phyloP scores from a whole-genome alignment of 805 yeast species.

The Candida caryicola region DNA sequence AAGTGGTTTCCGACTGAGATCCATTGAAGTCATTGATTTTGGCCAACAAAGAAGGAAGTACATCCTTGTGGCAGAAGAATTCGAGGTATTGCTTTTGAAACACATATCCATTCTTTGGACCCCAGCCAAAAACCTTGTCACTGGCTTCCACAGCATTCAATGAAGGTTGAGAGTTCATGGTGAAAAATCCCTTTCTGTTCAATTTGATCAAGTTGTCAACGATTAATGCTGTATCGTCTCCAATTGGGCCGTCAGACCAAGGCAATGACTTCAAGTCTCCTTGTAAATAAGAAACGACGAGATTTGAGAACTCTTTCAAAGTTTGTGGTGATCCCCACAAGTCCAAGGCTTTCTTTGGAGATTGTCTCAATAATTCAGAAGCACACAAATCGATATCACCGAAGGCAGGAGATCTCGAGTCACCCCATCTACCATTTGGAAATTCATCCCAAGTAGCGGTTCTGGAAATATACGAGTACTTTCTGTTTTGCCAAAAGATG shows the following conservation, averaged over 20 bases:
- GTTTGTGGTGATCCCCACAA: constrained; percentile 83
- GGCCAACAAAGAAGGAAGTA: constrained; percentile 33
- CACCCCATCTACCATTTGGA: constrained; percentile 99
- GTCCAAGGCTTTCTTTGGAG: constrained; percentile 73
- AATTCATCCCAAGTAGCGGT: constrained; percentile 97
- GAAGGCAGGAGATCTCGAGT: constrained; percentile 94
- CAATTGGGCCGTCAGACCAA: constrained; percentile 92
- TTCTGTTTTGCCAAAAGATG: constrained; percentile 93
- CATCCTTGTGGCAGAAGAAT: constrained; percentile 64
- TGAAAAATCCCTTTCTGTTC: constrained; percentile 66
- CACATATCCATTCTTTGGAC: constrained; percentile 88
- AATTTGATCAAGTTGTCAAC: constrained; percentile 56
- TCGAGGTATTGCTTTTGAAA: constrained; percentile 94
- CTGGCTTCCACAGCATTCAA: constrained; percentile 74
- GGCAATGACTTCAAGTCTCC: constrained; percentile 78
- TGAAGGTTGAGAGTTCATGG: constrained; percentile 93
- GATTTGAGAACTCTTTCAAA: constrained; percentile 54
- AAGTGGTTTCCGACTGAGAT: constrained; percentile 35
- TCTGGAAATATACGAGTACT: constrained; percentile 82
- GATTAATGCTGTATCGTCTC: constrained; percentile 68
- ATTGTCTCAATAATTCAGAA: constrained; percentile 75
- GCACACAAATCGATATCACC: constrained; percentile 86
- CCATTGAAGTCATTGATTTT: constrained; percentile 47
- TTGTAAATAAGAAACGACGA: constrained; percentile 66
- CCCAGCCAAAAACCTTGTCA: constrained; percentile 86